A percentile compares a stretch with the other conserved stretches of the same genome.
Evolutionary conservation across 139 green algal species (phyloP).

Genomic region (Astrephomene gubernaculifera): DNA sequence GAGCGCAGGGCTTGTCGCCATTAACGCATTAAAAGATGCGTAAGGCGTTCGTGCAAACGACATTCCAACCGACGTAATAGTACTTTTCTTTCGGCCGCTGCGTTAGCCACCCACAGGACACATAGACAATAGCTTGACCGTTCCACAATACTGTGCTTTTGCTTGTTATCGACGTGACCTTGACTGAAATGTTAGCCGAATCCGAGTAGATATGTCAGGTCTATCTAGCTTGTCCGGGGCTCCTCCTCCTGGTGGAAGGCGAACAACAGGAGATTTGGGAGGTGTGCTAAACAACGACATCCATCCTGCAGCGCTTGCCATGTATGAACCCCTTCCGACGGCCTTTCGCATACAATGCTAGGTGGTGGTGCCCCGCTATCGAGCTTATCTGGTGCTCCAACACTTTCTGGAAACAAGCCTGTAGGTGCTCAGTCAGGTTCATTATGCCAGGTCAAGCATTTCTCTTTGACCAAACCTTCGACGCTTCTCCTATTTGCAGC

Average conservation of each 20-base stretch:
- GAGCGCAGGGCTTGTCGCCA: no score
- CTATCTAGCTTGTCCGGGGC: background rate
- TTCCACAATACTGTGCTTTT: background rate
- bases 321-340: no score
- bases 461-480: background rate
- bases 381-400: constrained; percentile 25
- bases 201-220: background rate
- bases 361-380: background rate
- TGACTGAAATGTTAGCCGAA: no score
- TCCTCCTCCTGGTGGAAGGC: background rate
- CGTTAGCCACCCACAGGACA: no score
- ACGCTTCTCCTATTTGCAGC: background rate
- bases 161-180: no score
- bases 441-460: background rate
- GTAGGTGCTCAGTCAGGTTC: background rate
- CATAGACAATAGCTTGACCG: background rate
- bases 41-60: background rate
- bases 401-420: constrained; percentile 9
- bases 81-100: no score
- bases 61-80: background rate
- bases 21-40: no score
- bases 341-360: no score
- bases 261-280: background rate
- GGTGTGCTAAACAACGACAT: background rate
- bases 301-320: no score